Evolutionary conservation across 148 eudicot genomes (phyloP).

Genomic region (Chenopodium berlandieri): DNA sequence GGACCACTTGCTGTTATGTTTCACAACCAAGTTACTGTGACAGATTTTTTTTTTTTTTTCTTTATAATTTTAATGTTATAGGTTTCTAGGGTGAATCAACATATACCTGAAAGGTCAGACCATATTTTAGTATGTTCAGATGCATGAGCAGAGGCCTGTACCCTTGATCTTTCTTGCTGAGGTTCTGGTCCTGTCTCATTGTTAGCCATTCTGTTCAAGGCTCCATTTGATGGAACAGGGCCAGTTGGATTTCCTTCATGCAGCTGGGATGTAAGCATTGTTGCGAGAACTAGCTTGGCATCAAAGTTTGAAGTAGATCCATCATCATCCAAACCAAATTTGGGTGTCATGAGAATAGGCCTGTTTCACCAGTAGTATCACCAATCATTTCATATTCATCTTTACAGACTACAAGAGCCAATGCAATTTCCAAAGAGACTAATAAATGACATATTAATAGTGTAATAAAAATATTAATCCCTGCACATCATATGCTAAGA

Average conservation of each 20-base stretch:
- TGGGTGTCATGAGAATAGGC: constrained; percentile 94
- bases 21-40: constrained; percentile 8
- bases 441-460: not conserved
- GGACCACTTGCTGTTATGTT: constrained; percentile 59
- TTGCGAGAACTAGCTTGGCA: constrained; percentile 93
- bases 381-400: not conserved
- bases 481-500: not conserved
- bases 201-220: constrained; percentile 35
- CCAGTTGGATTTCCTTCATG: constrained; percentile 53
- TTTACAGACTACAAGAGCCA: not conserved
- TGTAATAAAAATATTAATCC: not conserved
- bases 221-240: constrained; percentile 43
- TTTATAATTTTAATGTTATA: not conserved
- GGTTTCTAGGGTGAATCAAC: not conserved
- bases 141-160: constrained; percentile 58
- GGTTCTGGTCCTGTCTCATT: constrained; percentile 40
- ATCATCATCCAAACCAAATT: constrained; percentile 82
- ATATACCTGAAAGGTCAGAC: constrained; percentile 90
- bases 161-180: constrained; percentile 48
- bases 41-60: too few species aligned
- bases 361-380: constrained; percentile 39
- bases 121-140: constrained; percentile 93
- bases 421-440: not conserved
- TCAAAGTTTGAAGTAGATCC: constrained; percentile 80
- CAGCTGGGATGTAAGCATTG: constrained; percentile 93